These are phyloP conservation scores for Ophiorrhiza pumila DNA, from an alignment of 257 asterid genomes.

Conservation along the genomic window DNA sequence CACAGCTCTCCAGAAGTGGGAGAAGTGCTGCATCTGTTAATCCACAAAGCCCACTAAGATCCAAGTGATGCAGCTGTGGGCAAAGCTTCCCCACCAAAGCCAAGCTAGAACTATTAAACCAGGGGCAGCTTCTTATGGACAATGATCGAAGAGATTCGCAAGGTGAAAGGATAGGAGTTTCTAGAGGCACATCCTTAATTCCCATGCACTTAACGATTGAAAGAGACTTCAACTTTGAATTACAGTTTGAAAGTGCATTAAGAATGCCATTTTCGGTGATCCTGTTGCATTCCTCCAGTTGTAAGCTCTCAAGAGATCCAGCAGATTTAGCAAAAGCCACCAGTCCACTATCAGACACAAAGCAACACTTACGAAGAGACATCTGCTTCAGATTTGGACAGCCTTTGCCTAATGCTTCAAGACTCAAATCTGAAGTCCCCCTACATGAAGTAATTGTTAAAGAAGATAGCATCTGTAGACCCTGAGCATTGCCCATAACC, in stretches of 20 bases:
- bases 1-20: slow-evolving; percentile 59
- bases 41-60: slow-evolving; percentile 68
- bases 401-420: slow-evolving; percentile 67
- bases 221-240: slow-evolving; percentile 63
- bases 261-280: slow-evolving; percentile 67
- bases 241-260: slow-evolving; percentile 58
- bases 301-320: slow-evolving; percentile 60
- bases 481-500: slow-evolving; percentile 85
- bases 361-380: slow-evolving; percentile 59
- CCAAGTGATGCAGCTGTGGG: slow-evolving; percentile 71
- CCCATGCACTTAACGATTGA: slow-evolving; percentile 75
- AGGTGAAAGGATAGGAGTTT: slow-evolving; percentile 46
- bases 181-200: slow-evolving; percentile 50
- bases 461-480: slow-evolving; percentile 54
- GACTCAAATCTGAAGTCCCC: slow-evolving; percentile 68
- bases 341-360: slow-evolving; percentile 70
- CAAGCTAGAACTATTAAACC: slow-evolving; percentile 65
- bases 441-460: slow-evolving; percentile 56
- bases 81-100: slow-evolving; percentile 80
- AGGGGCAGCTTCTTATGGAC: slow-evolving; percentile 73
- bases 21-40: slow-evolving; percentile 72
- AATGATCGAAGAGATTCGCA: slow-evolving; percentile 74
- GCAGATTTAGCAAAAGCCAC: slow-evolving; percentile 61
- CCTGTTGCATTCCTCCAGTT: slow-evolving; percentile 81
- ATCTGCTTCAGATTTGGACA: slow-evolving; percentile 58